phyloP scores from a whole-genome alignment of 1,284 basidiomycete genomes.

The Microbotryomycetes sp. region DNA sequence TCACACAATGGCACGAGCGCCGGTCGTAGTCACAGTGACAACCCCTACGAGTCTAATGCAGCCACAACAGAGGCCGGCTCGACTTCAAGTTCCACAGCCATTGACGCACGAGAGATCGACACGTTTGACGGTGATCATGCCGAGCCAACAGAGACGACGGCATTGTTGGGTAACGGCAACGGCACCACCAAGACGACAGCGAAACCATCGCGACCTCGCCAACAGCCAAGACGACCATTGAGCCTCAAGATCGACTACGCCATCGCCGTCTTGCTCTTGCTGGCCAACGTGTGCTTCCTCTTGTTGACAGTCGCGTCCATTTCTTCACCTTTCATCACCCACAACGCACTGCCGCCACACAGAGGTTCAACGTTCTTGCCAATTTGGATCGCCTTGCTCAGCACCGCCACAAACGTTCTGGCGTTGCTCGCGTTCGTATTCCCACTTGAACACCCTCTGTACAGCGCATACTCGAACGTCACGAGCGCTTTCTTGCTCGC shows the following conservation, averaged over 20 bases:
- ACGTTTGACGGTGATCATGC: slow-evolving; percentile 11
- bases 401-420: slow-evolving; percentile 15
- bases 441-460: slow-evolving; percentile 22
- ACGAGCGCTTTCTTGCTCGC: slow-evolving; percentile 9
- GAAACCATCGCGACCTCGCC: no score
- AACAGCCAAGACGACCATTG: slow-evolving; percentile 12
- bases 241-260: slow-evolving; percentile 20
- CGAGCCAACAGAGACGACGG: slow-evolving; percentile 1
- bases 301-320: slow-evolving; percentile 16
- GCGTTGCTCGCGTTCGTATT: slow-evolving; percentile 24
- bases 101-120: slow-evolving; percentile 7
- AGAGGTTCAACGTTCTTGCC: slow-evolving; percentile 24
- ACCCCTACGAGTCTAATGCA: no score
- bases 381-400: slow-evolving; percentile 26
- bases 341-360: slow-evolving; percentile 26
- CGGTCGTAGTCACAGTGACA: neutral
- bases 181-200: neutral
- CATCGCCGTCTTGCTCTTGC: slow-evolving; percentile 16
- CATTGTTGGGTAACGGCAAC: neutral
- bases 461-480: slow-evolving; percentile 21
- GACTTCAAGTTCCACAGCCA: neutral
- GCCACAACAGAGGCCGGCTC: neutral
- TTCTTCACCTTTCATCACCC: slow-evolving; percentile 14
- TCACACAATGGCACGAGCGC: neutral
- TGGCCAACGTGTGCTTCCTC: slow-evolving; percentile 28